Percentiles rank a stretch among this genome's conserved stretches.
Conservation (phyloP, 73 alveolate genomes). For the Urostyla sp. region DNA sequence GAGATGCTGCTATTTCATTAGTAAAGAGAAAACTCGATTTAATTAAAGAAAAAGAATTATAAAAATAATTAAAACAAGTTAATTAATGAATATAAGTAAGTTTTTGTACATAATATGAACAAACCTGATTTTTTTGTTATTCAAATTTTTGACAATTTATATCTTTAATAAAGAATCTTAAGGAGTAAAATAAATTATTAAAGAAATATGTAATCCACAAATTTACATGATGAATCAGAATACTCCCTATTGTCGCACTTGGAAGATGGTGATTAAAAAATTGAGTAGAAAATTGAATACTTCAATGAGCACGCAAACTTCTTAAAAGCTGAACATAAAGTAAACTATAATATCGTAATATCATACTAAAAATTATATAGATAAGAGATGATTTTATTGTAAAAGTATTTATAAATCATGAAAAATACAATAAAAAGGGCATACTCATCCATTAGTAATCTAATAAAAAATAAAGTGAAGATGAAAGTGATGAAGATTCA, state of each 20-base stretch:
- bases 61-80: not conserved
- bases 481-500: not conserved
- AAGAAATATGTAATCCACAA: no score
- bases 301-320: slow-evolving; percentile 5
- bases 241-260: not conserved
- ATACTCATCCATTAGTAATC: not conserved
- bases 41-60: not conserved
- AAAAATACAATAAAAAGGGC: not conserved
- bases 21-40: not conserved
- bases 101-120: not conserved
- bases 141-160: not conserved
- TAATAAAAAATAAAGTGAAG: not conserved
- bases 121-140: not conserved
- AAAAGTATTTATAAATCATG: slow-evolving; percentile 14
- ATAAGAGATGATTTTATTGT: slow-evolving; percentile 25
- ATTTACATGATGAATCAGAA: not conserved
- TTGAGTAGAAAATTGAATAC: not conserved
- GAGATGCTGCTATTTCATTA: not conserved
- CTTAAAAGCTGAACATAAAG: not conserved
- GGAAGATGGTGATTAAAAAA: not conserved
- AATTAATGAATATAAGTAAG: not conserved
- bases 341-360: not conserved
- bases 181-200: no score
- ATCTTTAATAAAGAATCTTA: no score
- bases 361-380: not conserved